Evolutionary conservation across 2,329 filamentous ascomycete genomes (phyloP), one percentile per base, ranked within the genome.

Genomic region (Xylariaceae sp.): DNA sequence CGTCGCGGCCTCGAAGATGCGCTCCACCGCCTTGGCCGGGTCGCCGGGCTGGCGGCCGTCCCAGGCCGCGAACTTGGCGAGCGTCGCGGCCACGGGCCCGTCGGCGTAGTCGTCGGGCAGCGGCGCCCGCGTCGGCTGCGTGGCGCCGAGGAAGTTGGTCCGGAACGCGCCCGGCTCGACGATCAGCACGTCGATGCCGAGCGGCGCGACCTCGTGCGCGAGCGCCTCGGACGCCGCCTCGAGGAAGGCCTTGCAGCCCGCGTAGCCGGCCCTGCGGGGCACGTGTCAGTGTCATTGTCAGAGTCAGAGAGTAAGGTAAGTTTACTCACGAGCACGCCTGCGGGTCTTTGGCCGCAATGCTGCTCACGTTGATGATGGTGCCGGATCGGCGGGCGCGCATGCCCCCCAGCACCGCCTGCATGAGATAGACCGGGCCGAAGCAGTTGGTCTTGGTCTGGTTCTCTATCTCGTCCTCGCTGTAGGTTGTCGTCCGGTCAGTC

Each of bases 161-260:
- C 60, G 52, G 45, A 64, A 65, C 1, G 50, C 55, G 1, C 64
- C 63, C 0, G 62, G 63, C 42, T 65, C 59, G 2, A 66, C 59
- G 18, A 66, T 49, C 6, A 67, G 42, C 2, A 64, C 56, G 2
- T 46, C 31, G 19, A 66, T 52, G 8, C 50, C 50, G 34, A 65
- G 57, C 0, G 49, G 40, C 5, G 47, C 46, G 1, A 65, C 45
- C 35, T 66, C 63, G 2, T 36, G 35, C 1, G 56, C 49, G 1
- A 66, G 42, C 0, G 57, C 46, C 35, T 65, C 62, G 0, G 58
- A 58, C 11, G 57, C 24, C 1, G 55, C 61, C 40, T 67, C 63
- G 1, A 67, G 46, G 0, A 59, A 63, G 15, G 57, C 60, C 34
- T 67, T 67, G 31, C 50, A 57, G 5, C 45, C 47, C 1, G 44